These are phyloP conservation scores for Linnemannia elongata DNA, from an alignment of 192 early-diverging fungal genomes.

Conservation along the genomic window DNA sequence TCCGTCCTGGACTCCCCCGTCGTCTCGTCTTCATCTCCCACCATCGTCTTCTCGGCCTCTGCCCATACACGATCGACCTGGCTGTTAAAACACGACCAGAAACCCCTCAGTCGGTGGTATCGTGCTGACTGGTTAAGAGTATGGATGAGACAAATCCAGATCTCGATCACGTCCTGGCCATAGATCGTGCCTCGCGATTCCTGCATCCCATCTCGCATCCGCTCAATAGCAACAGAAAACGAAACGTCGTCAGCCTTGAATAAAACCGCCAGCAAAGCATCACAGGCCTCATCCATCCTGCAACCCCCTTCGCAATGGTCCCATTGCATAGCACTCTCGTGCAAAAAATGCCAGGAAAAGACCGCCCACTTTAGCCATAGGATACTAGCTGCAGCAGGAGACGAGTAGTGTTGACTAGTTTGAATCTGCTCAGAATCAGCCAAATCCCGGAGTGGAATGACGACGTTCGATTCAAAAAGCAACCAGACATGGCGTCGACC, in stretches of 20 bases:
- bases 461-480: not conserved
- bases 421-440: not conserved
- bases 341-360: constrained; percentile 8
- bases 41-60: not conserved
- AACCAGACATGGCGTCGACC: not conserved
- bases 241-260: not conserved
- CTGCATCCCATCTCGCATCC: not conserved
- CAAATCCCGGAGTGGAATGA: not conserved
- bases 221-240: constrained; percentile 4
- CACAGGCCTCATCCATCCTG: not conserved
- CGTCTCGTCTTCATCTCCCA: not conserved
- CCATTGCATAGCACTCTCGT: not conserved
- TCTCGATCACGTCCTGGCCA: constrained; percentile 25
- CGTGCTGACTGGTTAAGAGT: constrained; percentile 10
- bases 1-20: too few species aligned
- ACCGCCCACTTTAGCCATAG: constrained; percentile 26
- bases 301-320: not conserved
- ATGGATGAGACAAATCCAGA: constrained; percentile 42
- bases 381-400: not conserved
- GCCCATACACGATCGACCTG: constrained; percentile 3
- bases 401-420: not conserved
- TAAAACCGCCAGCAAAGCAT: not conserved
- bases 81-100: constrained; percentile 35
- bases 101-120: not conserved
- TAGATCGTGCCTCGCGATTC: not conserved